Evolutionary conservation across 768 basidiomycete species (phyloP).

Genomic region (Termitomyces sp.): DNA sequence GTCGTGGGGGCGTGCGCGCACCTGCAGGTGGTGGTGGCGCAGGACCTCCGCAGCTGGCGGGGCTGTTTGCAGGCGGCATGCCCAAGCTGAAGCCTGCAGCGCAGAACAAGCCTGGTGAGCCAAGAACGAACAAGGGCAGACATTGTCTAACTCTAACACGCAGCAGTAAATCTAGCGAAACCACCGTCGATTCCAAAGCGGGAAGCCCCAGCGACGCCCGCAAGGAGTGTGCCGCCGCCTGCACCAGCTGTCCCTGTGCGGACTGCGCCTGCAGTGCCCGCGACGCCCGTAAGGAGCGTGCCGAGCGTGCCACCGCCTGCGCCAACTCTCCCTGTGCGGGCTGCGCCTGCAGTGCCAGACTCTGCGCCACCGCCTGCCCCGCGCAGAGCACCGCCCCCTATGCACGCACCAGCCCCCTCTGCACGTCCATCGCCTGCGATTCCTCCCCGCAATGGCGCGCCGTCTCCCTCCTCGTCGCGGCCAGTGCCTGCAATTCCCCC

Average conservation of each 20-base stretch:
- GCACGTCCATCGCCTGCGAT: conserved; percentile 8
- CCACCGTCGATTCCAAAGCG: conserved; percentile 61
- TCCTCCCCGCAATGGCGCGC: conserved; percentile 22
- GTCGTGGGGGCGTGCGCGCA: conserved; percentile 37
- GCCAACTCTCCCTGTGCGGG: conserved; percentile 32
- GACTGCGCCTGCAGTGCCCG: no score
- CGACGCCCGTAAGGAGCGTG: no score
- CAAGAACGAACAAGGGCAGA: background rate
- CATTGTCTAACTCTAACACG: conserved; percentile 20
- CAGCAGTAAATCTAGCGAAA: conserved; percentile 58
- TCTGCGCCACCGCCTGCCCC: conserved; percentile 22
- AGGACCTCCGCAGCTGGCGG: conserved; percentile 75
- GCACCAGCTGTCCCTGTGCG: no score
- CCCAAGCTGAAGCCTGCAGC: conserved; percentile 86
- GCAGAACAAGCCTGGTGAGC: conserved; percentile 48
- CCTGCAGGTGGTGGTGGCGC: conserved; percentile 22
- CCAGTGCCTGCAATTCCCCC: conserved; percentile 25
- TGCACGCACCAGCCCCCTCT: conserved; percentile 13
- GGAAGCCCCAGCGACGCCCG: conserved; percentile 15
- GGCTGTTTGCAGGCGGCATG: conserved; percentile 86
- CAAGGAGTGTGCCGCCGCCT: no score
- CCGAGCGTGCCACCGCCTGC: conserved; percentile 18
- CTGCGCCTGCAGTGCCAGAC: conserved; percentile 25
- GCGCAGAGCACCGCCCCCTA: background rate
- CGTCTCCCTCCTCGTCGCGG: conserved; percentile 16